Evolutionary conservation across 169 alveolate species (phyloP), one percentile per base, ranked within the genome.

Genomic region (Plasmodium reichenowi): DNA sequence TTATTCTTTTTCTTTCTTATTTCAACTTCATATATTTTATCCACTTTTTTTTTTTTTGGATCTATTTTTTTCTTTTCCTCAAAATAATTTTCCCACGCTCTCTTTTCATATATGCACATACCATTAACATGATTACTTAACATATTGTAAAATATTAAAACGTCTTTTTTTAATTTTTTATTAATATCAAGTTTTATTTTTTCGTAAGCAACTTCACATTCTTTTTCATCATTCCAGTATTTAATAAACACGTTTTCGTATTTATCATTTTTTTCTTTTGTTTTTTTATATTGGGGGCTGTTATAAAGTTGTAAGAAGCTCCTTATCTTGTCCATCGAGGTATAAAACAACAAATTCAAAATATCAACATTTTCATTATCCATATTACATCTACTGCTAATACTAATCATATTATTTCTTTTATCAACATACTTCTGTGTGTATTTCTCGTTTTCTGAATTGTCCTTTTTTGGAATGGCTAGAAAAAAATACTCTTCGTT

Each of bases 141-240:
- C 8, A 66, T 22, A 24, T 32, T 56, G 3, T 45, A 63, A 24
- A 74, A 74, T 60, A 32, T n/a, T 12, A 10, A 24, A 22, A 59
- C 1, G 17, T 60, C 32, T 20, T 56, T 24, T 26, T 76, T 13
- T 12, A 76, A 29, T 20, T 70, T 50, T 58, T 76, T 76, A 15
- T 29, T 32, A n/a, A 63, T 26, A 1, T 64, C 50, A 20, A 45
- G 29, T 43, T 56, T 76, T 52, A 75, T 76, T 43, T 68, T 64
- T 32, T 54, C 47, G 20, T 63, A 50, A 76, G 66, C 62, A 45
- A 8, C 9, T 7, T 62, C 52, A n/a, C 59, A 64, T 0, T 54
- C 8, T n/a, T 64, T 56, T 50, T 76, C 89, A 45, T 76, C 38
- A 43, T 76, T 76, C 89, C 89, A 76, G n/a, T 43, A 70, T 43